These are phyloP conservation scores for Phytophthora nicotianae DNA, from an alignment of 352 stramenopile genomes.

Conservation along the genomic window DNA sequence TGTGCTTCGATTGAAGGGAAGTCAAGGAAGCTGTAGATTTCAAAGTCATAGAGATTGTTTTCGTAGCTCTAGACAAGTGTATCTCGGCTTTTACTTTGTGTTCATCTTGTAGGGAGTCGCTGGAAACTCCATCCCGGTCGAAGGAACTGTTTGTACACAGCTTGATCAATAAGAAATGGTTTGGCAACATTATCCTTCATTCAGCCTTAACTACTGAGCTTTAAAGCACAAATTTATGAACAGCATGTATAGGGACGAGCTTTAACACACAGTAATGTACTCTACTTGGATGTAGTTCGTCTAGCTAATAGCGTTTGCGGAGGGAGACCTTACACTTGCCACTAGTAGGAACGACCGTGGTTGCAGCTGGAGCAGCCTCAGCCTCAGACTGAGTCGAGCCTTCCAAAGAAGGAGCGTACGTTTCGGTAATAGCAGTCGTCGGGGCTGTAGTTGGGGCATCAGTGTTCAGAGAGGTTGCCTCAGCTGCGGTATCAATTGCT, in stretches of 20 bases:
- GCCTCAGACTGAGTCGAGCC: conserved; percentile 21
- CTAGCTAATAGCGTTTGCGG: not conserved
- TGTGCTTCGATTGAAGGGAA: conserved; percentile 12
- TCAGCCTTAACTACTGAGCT: conserved; percentile 1
- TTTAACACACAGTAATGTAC: not conserved
- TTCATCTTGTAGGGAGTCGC: conserved; percentile 18
- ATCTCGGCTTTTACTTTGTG: conserved; percentile 14
- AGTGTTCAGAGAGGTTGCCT: conserved; percentile 5
- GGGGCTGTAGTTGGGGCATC: conserved; percentile 4
- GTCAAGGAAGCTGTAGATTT: conserved; percentile 23
- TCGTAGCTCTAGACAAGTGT: conserved; percentile 13
- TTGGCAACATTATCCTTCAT: not conserved
- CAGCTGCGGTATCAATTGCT: conserved; percentile 12
- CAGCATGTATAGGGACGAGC: no score
- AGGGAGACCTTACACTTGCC: conserved; percentile 17
- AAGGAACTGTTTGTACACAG: conserved; percentile 1
- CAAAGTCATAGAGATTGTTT: conserved; percentile 15
- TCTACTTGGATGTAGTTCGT: not conserved
- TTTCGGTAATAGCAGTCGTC: not conserved
- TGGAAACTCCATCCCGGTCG: conserved; percentile 17
- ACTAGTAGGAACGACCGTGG: conserved; percentile 4
- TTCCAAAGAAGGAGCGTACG: conserved; percentile 2
- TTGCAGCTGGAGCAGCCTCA: conserved; percentile 13
- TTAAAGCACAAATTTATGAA: no score
- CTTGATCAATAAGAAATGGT: conserved; percentile 22